Percentiles rank a stretch among this genome's conserved stretches.
Evolutionary conservation across 768 basidiomycete species (phyloP).

Genomic region (Termitomyces sp.): DNA sequence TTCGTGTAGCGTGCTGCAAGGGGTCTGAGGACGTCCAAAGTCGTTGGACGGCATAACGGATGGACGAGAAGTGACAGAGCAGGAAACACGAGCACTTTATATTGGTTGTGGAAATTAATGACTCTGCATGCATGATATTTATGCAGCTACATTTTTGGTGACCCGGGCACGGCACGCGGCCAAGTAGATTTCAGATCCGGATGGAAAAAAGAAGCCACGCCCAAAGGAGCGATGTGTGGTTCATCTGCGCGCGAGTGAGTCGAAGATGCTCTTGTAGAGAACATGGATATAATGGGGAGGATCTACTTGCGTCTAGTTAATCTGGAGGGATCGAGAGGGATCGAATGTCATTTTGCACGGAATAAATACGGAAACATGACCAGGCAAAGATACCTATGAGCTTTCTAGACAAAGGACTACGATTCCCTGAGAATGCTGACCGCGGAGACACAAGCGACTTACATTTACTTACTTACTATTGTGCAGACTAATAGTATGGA

Average conservation of each 20-base stretch:
- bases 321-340: background rate
- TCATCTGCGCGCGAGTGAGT: background rate
- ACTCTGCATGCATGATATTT: conserved; percentile 7
- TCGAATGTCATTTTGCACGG: background rate
- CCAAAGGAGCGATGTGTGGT: background rate
- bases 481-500: background rate
- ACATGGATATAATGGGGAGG: conserved; percentile 5
- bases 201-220: background rate
- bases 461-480: background rate
- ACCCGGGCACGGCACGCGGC: conserved; percentile 10
- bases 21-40: conserved; percentile 16
- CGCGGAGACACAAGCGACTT: background rate
- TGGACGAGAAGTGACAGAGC: background rate
- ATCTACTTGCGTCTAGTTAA: background rate
- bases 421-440: background rate
- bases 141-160: background rate
- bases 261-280: conserved; percentile 4
- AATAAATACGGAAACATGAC: background rate
- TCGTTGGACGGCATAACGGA: conserved; percentile 13
- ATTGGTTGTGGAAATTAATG: background rate
- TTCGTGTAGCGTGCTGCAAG: conserved; percentile 18
- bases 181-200: background rate
- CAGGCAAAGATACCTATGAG: background rate
- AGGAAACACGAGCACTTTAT: background rate
- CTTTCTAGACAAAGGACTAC: background rate